Conservation (phyloP, 2,329 filamentous ascomycete genomes). For the Cladorrhinum sp. region DNA sequence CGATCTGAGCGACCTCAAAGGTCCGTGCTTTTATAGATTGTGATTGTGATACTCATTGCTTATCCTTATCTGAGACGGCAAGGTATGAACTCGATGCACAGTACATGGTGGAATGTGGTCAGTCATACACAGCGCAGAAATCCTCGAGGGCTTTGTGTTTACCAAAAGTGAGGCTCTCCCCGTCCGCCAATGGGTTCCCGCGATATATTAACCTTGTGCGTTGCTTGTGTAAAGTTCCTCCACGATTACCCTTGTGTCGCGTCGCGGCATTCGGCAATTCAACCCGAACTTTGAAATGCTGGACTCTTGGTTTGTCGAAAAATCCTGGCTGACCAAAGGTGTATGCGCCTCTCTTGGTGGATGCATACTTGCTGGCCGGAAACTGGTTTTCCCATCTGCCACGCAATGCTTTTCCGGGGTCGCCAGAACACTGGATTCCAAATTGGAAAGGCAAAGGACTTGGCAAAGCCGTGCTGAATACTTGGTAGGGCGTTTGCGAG, state of each 20-base stretch:
- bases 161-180: background rate
- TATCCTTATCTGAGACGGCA: background rate
- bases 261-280: background rate
- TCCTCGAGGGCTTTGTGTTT: background rate
- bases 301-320: background rate
- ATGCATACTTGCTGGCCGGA: background rate
- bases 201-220: background rate
- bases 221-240: background rate
- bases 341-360: too few species aligned
- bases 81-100: background rate
- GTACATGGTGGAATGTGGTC: background rate
- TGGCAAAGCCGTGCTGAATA: background rate
- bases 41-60: background rate
- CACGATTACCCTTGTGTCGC: background rate
- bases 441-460: background rate
- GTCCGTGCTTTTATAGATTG: background rate
- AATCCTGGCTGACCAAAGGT: too few species aligned
- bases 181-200: background rate
- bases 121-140: background rate
- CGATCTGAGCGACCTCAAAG: background rate
- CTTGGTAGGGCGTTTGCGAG: background rate
- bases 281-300: background rate
- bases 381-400: too few species aligned
- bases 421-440: background rate
- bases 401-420: background rate